Evolutionary conservation across 2,329 filamentous ascomycete genomes (phyloP), one percentile per base, ranked within the genome.

Genomic region (Ploettnerulaceae sp.): DNA sequence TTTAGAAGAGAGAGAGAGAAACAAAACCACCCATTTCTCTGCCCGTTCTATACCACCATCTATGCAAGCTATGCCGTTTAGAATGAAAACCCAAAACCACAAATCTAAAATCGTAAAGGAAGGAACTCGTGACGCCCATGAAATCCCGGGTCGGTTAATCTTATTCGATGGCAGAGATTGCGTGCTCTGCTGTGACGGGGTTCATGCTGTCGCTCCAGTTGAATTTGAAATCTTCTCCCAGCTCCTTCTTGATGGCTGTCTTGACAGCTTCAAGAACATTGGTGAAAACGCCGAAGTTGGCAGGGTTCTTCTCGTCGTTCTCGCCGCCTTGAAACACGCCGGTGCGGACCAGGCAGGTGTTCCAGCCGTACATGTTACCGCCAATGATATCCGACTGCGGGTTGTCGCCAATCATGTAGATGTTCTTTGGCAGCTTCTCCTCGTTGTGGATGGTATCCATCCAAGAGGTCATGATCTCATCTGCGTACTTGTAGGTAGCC

Each of bases 331-430:
- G 82, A 76, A 84, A 88, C 37, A 89, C 84, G 68, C 85, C 85
- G 0, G 84, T 89, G 61, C 84, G 79, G 47, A 89, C 84, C 45
- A 89, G 69, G 62, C 84, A 88, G 3, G 84, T 88, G 69, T 89
- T 89, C 85, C 84, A 89, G 50, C 82, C 82, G 66, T 89, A 87
- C 76, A 82, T 84, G 74, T 89, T 89, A 52, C 84, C 84, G 52
- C 84, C 84, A 54, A 84, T 74, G 60, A 87, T 86, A 63, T 87
- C 83, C 20, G 80, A 84, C 20, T 80, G 79, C 5, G 82, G 83
- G 70, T 86, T 87, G 67, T 87, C 83, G 55, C 83, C 83, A 45
- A 87, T 71, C 83, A 87, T 87, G 74, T 87, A 87, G 64, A 86
- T 73, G 68, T 86, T 84, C 64, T 77, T 65, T 3, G 82, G 82